Conservation (phyloP, 108 stramenopile genomes). For the Cylindrotheca fusiformis region DNA sequence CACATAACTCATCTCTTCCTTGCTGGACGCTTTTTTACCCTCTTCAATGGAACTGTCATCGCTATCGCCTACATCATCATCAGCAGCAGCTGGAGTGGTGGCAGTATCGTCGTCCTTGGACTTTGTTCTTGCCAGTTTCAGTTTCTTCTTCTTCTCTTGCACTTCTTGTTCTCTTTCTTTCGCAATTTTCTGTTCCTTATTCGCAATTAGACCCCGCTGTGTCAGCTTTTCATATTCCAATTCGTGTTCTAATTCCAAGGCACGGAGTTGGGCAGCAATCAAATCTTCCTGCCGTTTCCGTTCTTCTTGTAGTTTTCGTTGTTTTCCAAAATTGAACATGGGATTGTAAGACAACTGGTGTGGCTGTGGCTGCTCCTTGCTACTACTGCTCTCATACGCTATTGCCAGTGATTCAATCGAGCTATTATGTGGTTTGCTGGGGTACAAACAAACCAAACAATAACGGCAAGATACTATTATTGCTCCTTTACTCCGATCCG, state of each 20-base stretch:
- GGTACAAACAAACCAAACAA: no score
- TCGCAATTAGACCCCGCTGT: conserved; percentile 13
- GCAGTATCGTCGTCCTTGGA: background rate
- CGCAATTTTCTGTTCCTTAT: background rate
- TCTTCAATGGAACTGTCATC: background rate
- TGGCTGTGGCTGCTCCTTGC: no score
- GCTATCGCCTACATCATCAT: background rate
- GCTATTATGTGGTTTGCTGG: no score
- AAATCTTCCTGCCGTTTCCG: conserved; percentile 6
- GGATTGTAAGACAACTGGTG: no score
- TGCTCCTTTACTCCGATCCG: no score
- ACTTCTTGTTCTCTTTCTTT: background rate
- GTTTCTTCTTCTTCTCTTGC: conserved; percentile 8
- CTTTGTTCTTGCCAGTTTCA: background rate
- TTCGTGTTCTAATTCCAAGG: conserved; percentile 18
- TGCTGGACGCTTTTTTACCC: background rate
- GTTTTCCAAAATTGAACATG: conserved; percentile 5
- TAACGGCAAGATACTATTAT: no score
- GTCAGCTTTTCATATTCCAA: conserved; percentile 18
- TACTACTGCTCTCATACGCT: no score
- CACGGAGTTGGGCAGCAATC: conserved; percentile 12
- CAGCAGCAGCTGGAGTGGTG: background rate
- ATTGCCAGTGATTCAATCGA: no score
- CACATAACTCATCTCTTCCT: conserved; percentile 21
- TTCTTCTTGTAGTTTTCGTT: conserved; percentile 12